phyloP scores from a whole-genome alignment of 2,329 filamentous ascomycete species.

The Claviceps lovelessii region DNA sequence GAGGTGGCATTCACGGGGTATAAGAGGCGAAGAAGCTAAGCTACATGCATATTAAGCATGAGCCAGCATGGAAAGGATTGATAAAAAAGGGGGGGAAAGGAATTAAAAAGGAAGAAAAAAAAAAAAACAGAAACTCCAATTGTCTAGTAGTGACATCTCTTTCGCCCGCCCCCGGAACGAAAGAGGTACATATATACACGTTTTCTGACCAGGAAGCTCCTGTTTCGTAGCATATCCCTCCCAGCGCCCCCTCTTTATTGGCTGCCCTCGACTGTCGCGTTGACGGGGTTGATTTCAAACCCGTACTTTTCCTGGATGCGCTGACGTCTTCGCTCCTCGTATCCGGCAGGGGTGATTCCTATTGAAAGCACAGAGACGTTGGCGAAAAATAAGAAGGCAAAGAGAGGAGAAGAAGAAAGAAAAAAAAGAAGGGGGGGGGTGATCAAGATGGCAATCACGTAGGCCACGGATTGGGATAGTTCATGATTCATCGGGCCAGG shows the following conservation, averaged over 20 bases:
- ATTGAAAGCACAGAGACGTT: not conserved
- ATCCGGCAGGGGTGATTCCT: conserved; percentile 73
- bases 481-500: too few species aligned
- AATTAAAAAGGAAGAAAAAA: too few species aligned
- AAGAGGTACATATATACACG: conserved; percentile 24
- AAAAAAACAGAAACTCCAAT: conserved; percentile 6
- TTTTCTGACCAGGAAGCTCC: conserved; percentile 1
- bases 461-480: too few species aligned
- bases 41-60: too few species aligned
- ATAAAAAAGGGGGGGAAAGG: too few species aligned
- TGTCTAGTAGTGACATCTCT: conserved; percentile 8
- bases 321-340: conserved; percentile 69
- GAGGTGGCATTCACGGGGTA: too few species aligned
- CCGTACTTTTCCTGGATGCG: conserved; percentile 78
- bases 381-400: not conserved
- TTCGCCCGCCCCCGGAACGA: conserved; percentile 14
- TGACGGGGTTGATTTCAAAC: conserved; percentile 62
- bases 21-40: too few species aligned
- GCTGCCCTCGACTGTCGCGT: conserved; percentile 32
- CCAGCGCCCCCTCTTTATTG: conserved; percentile 14
- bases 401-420: not conserved
- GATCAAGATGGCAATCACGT: too few species aligned
- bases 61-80: too few species aligned
- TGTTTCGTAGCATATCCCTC: not conserved
- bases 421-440: too few species aligned